Conservation (phyloP, 169 alveolate species). For the Plasmodium vinckei region DNA sequence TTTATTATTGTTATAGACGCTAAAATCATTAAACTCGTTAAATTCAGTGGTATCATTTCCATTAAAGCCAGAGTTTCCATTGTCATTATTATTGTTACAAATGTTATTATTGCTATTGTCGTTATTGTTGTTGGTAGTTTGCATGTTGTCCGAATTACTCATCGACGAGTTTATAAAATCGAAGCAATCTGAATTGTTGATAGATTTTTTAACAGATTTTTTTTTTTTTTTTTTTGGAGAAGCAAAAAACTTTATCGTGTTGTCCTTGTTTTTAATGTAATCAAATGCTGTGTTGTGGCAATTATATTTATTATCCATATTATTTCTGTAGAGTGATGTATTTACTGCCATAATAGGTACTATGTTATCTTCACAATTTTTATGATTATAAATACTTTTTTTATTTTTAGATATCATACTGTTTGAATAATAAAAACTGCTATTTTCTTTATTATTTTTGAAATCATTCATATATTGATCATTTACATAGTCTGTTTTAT, state of each 20-base stretch:
- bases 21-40: not conserved
- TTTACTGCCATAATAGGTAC: constrained; percentile 73
- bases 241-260: constrained; percentile 74
- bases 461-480: constrained; percentile 24
- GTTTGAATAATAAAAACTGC: constrained; percentile 36
- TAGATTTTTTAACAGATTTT: constrained; percentile 55
- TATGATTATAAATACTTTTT: constrained; percentile 42
- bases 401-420: constrained; percentile 45
- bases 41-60: not conserved
- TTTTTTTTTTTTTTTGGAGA: constrained; percentile 72
- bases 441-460: constrained; percentile 15
- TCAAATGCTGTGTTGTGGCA: constrained; percentile 72
- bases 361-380: constrained; percentile 42
- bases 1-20: not conserved
- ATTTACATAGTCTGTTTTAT: constrained; percentile 7
- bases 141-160: constrained; percentile 51
- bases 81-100: not conserved
- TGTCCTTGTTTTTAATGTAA: constrained; percentile 73
- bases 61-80: not conserved
- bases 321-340: constrained; percentile 68
- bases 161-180: constrained; percentile 55
- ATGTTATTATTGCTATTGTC: not conserved
- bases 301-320: constrained; percentile 70
- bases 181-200: constrained; percentile 56
- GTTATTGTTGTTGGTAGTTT: not conserved